Evolutionary conservation across 208 protist species (phyloP), one percentile per base, ranked within the genome.

Genomic region (Pavlovales sp.): DNA sequence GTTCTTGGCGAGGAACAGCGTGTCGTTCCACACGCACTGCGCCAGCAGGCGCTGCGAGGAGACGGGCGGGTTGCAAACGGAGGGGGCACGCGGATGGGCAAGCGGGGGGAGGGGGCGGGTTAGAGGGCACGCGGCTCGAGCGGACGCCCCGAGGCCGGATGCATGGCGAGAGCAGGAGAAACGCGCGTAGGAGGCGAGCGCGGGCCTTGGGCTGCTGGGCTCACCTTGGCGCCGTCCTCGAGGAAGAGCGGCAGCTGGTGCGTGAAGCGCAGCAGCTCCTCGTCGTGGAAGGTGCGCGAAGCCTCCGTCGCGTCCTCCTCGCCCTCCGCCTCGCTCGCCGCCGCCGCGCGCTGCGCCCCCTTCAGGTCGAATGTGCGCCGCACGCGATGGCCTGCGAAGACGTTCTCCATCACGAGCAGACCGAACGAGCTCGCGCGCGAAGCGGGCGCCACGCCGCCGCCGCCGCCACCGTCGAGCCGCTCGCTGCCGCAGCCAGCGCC

Each of bases 21-120:
- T 87, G 83, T 87, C 83, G 71, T 87, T 87, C 83, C 83, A 87
- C 10, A 87, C 57, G 30, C 57, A 26, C 34, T 67, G 83, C 36
- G 67, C 30, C 11, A 87, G 83, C 83, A 44, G 83, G 39, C 26
- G 38, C 83, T 87, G 75, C 75, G 75, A 71, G 57, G 57, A 71
- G 57, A 71, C 28, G 57, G 14, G 14, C 14, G 57, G 57, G 57
- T 32, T 32, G 20, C 57, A 71, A 71, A 28, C 20, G 46, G 46
- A 85, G 38, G 14, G 81, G 81, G 37, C 75, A 85, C 11, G 46
- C 81, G 38, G 34, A 11, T 78, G 10, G 10, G 34, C 10, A 32
- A 11, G 75, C 22, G 75, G 75, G n/a, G 75, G 75, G 75, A 32
- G 26, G 75, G 34, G 75, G 26, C 22, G 34, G 18, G 34, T 78